A percentile compares a stretch with the other conserved stretches of the same genome.
phyloP scores from a whole-genome alignment of 1,139 yeast genomes.

The Yueomyces sp. region DNA sequence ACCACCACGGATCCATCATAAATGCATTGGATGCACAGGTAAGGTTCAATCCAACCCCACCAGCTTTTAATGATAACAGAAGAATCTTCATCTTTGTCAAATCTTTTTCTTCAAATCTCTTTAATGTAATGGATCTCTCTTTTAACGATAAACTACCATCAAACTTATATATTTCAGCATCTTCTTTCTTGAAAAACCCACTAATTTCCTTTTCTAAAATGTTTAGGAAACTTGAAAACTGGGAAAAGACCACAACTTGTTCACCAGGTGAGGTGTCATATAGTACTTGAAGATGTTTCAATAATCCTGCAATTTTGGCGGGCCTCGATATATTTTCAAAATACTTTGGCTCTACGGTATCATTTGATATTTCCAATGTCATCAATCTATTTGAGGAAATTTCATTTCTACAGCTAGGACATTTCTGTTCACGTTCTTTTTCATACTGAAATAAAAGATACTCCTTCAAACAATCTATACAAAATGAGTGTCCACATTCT shows the following conservation, averaged over 20 bases:
- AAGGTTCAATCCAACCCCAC: conserved; percentile 88
- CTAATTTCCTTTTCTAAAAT: conserved; percentile 51
- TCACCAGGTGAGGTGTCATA: conserved; percentile 47
- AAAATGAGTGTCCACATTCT: conserved; percentile 72
- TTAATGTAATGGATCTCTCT: conserved; percentile 52
- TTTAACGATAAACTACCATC: conserved; percentile 69
- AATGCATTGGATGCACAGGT: conserved; percentile 80
- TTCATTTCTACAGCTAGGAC: conserved; percentile 44
- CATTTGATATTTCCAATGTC: conserved; percentile 5
- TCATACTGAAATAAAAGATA: conserved; percentile 38
- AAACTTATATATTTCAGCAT: conserved; percentile 37
- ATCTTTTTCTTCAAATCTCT: conserved; percentile 35
- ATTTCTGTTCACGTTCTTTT: conserved; percentile 23
- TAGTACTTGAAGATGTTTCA: conserved; percentile 43
- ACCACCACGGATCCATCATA: conserved; percentile 99
- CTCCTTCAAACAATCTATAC: conserved; percentile 61
- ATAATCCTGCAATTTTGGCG: conserved; percentile 62
- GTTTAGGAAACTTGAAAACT: conserved; percentile 75
- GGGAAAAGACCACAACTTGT: conserved; percentile 82
- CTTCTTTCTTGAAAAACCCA: conserved; percentile 7
- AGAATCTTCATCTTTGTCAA: conserved; percentile 39
- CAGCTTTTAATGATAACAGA: conserved; percentile 74
- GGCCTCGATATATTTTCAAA: conserved; percentile 31
- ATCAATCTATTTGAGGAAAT: conserved; percentile 15
- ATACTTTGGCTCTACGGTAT: conserved; percentile 8